Evolutionary conservation across 371 early-diverging fungal species (phyloP).

Genomic region (Mucor ambiguus): DNA sequence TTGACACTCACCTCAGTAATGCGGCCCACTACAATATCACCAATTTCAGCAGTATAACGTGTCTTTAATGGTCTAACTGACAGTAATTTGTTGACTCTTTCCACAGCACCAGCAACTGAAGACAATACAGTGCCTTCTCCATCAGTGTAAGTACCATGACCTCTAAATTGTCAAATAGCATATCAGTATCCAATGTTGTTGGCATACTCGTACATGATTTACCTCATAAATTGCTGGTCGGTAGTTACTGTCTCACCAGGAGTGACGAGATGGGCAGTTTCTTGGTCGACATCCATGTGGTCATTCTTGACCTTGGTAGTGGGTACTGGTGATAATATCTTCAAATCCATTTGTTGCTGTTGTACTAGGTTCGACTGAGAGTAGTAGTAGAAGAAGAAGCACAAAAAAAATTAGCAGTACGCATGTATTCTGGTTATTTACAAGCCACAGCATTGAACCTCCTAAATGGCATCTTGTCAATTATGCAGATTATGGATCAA

Average conservation of each 20-base stretch:
- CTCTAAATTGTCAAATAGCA: conserved; percentile 51
- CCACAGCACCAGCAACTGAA: conserved; percentile 90
- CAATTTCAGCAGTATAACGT: conserved; percentile 93
- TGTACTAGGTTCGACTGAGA: not conserved
- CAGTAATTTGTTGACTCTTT: conserved; percentile 96
- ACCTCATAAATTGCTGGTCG: conserved; percentile 88
- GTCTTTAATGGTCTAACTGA: conserved; percentile 89
- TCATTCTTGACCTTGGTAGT: conserved; percentile 29
- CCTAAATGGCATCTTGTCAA: not conserved
- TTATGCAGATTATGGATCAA: not conserved
- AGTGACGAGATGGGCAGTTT: conserved; percentile 67
- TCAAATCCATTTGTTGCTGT: conserved; percentile 26
- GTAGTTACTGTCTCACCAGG: conserved; percentile 88
- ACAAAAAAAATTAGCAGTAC: conserved; percentile 1
- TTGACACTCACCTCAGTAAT: conserved; percentile 86
- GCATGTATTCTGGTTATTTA: not conserved
- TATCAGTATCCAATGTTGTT: not conserved
- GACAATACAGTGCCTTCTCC: conserved; percentile 69
- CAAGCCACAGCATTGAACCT: conserved; percentile 3
- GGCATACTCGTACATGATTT: too few relatives aligned
- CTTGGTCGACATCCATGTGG: conserved; percentile 50
- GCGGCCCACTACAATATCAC: conserved; percentile 98
- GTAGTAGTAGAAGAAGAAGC: not conserved
- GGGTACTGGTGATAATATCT: conserved; percentile 43
- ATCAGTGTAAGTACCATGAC: conserved; percentile 94